phyloP scores from a whole-genome alignment of 1,139 yeast species.

The Petasospora fabianii region DNA sequence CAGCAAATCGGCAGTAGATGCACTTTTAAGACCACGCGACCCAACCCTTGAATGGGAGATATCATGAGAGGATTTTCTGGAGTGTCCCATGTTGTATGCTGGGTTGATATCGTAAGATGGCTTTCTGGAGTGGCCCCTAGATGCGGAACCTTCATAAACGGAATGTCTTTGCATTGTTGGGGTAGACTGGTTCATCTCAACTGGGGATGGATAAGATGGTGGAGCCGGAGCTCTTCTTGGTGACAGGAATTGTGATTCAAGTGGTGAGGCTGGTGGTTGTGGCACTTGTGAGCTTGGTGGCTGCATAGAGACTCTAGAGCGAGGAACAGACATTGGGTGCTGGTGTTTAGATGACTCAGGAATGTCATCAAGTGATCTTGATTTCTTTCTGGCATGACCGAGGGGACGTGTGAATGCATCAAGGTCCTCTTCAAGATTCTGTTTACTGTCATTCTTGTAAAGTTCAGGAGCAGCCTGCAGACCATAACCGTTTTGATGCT shows the following conservation, averaged over 20 bases:
- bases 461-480: constrained; percentile 19
- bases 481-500: constrained; percentile 5
- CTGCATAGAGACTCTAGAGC: constrained; percentile 8
- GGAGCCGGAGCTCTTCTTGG: constrained; percentile 66
- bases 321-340: background rate
- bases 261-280: constrained; percentile 14
- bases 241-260: constrained; percentile 39
- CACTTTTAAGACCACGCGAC: constrained; percentile 22
- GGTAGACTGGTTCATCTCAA: constrained; percentile 27
- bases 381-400: constrained; percentile 43
- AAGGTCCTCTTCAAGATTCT: constrained; percentile 14
- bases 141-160: constrained; percentile 14
- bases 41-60: constrained; percentile 19
- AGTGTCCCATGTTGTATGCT: constrained; percentile 16
- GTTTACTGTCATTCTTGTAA: constrained; percentile 7
- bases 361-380: constrained; percentile 52
- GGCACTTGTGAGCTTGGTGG: constrained; percentile 27
- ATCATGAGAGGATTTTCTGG: constrained; percentile 23
- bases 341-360: constrained; percentile 22
- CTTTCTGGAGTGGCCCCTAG: constrained; percentile 26
- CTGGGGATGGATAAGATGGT: constrained; percentile 48
- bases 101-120: constrained; percentile 27
- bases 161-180: constrained; percentile 22
- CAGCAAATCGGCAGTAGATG: constrained; percentile 22
- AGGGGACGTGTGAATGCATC: constrained; percentile 25